These are phyloP conservation scores for Trichoderma sp. DNA, from an alignment of 2,329 filamentous ascomycete genomes.

Conservation along the genomic window DNA sequence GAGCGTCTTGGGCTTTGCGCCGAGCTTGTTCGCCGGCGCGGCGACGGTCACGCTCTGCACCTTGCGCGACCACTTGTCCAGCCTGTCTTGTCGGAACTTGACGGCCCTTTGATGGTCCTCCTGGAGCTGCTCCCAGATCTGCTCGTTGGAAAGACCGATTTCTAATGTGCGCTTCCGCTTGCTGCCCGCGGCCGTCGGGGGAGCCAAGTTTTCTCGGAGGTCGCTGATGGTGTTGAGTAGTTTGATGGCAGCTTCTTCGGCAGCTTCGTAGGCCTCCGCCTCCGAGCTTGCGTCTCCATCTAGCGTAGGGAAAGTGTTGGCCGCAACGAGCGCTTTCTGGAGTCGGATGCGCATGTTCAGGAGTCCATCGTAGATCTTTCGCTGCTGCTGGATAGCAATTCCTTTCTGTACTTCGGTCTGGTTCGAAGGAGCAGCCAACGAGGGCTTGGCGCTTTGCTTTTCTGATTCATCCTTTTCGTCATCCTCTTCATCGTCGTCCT, in stretches of 20 bases:
- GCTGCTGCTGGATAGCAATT: slow-evolving; percentile 80
- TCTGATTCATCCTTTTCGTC: slow-evolving; percentile 31
- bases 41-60: slow-evolving; percentile 52
- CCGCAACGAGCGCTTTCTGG: slow-evolving; percentile 83
- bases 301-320: slow-evolving; percentile 68
- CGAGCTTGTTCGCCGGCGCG: slow-evolving; percentile 33
- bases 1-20: slow-evolving; percentile 49
- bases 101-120: slow-evolving; percentile 62
- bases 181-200: slow-evolving; percentile 52
- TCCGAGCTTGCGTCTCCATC: slow-evolving; percentile 45
- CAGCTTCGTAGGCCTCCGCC: slow-evolving; percentile 66
- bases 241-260: slow-evolving; percentile 81
- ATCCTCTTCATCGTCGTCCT: slow-evolving; percentile 28
- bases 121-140: slow-evolving; percentile 74
- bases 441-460: slow-evolving; percentile 41
- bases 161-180: slow-evolving; percentile 64
- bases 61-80: slow-evolving; percentile 91
- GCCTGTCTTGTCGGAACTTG: slow-evolving; percentile 66
- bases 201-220: slow-evolving; percentile 64
- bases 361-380: slow-evolving; percentile 82
- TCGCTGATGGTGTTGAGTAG: slow-evolving; percentile 80
- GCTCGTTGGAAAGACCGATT: slow-evolving; percentile 59
- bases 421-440: slow-evolving; percentile 39
- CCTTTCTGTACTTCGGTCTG: slow-evolving; percentile 76
- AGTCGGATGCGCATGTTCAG: slow-evolving; percentile 89